Evolutionary conservation across 257 asterid species (phyloP), one percentile per base, ranked within the genome.

Genomic region (Penstemon davidsonii): DNA sequence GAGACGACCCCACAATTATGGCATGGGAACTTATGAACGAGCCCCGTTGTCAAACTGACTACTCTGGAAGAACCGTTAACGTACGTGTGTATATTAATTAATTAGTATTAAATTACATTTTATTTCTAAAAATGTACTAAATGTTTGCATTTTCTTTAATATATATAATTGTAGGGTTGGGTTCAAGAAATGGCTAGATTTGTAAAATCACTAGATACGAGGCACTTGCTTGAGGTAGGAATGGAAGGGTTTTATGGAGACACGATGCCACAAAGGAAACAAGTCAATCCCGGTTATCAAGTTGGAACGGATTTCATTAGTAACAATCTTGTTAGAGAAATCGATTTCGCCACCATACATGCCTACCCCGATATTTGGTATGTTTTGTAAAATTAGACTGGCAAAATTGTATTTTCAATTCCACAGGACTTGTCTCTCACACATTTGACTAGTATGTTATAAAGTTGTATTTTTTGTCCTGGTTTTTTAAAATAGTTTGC

Each of bases 21-120:
- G 96, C 95, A 5, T 90, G 97, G 97, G 97, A 90, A 69, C 95
- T 90, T 69, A 90, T 90, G 54, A 88, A 90, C 42, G 97, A 90
- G 78, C 97, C 97, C 43, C 97, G 97, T 18, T 86, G 96, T 75
- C 76, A 83, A 52, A 73, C 70, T 9, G 97, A 90, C 69, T 80
- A 74, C 67, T 86, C 97, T 7, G 97, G 97, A 52, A 78, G 55
- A 75, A 86, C 84, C 1, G 8, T 90, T 8, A 83, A 84, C 18
- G 97, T 90, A 40, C 5, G 84, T 55, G 4, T 11, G 51, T 10
- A 25, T n/a, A 8, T 59, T 41, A 43, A 51, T 42, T 5, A 33
- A 0, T 58, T 4, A 47, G 15, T 4, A 11, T 2, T 64, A 37
- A 8, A 11, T 52, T 12, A 0, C 43, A 40, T 0, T 36, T 40